Evolutionary conservation across 805 yeast genomes (phyloP).

Genomic region (Hanseniaspora jakobsenii): DNA sequence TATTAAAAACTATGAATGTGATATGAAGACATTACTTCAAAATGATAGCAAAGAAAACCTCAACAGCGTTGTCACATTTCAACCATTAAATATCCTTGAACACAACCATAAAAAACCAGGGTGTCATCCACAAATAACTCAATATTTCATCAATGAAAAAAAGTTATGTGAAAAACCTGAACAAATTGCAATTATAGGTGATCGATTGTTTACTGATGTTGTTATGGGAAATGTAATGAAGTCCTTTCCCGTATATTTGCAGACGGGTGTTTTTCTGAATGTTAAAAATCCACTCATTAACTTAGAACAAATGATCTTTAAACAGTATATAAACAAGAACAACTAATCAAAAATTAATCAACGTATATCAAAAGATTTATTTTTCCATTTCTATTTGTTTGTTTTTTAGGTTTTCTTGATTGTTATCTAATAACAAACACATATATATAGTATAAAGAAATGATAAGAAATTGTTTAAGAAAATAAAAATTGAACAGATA

Average conservation of each 20-base stretch:
- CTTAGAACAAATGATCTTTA: conserved; percentile 4
- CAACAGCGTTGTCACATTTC: conserved; percentile 18
- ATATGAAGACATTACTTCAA: conserved; percentile 43
- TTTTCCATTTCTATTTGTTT: too few species aligned
- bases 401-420: too few species aligned
- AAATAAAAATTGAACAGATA: too few species aligned
- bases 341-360: too few species aligned
- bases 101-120: conserved; percentile 77
- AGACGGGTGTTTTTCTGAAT: conserved; percentile 50
- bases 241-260: conserved; percentile 69
- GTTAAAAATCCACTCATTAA: conserved; percentile 26
- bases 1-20: conserved; percentile 40
- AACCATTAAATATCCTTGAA: conserved; percentile 58
- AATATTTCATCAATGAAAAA: conserved; percentile 42
- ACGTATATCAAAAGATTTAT: too few species aligned
- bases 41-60: neutral
- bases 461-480: neutral
- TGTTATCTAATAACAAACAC: neutral
- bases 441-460: neutral
- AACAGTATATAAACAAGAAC: neutral
- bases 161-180: conserved; percentile 33
- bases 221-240: conserved; percentile 94
- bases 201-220: conserved; percentile 80
- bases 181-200: conserved; percentile 81
- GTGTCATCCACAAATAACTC: conserved; percentile 55